phyloP scores from a whole-genome alignment of 257 asterid genomes.

The Penstemon davidsonii region DNA sequence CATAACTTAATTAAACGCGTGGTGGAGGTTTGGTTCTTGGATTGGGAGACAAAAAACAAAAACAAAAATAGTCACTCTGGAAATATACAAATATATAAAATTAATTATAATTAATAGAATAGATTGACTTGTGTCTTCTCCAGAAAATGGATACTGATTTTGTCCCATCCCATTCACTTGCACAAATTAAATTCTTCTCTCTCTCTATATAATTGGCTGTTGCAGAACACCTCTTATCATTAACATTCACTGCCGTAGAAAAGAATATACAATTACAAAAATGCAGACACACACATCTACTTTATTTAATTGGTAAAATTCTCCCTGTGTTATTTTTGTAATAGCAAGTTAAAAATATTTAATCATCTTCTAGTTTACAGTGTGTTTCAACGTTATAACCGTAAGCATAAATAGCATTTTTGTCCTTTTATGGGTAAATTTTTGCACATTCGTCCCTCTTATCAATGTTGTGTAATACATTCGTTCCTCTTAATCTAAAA shows the following conservation, averaged over 20 bases:
- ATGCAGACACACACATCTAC: neutral
- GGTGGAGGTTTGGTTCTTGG: conserved; percentile 14
- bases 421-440: no score
- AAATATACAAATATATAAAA: neutral
- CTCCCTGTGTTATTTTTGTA: no score
- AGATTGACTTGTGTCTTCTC: conserved; percentile 79
- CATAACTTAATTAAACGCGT: neutral
- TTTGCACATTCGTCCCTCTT: no score
- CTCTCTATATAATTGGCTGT: conserved; percentile 8
- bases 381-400: no score
- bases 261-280: neutral
- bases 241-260: conserved; percentile 24
- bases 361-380: no score
- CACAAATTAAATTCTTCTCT: conserved; percentile 22
- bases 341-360: no score
- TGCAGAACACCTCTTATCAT: conserved; percentile 26
- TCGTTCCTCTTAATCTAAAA: no score
- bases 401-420: no score
- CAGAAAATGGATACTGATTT: conserved; percentile 40
- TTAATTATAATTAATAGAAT: conserved; percentile 35
- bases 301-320: no score
- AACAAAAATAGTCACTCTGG: neutral
- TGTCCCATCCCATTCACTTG: conserved; percentile 43
- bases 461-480: no score
- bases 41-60: conserved; percentile 3